Evolutionary conservation across 768 basidiomycete species (phyloP).

Genomic region (Termitomyces sp.): DNA sequence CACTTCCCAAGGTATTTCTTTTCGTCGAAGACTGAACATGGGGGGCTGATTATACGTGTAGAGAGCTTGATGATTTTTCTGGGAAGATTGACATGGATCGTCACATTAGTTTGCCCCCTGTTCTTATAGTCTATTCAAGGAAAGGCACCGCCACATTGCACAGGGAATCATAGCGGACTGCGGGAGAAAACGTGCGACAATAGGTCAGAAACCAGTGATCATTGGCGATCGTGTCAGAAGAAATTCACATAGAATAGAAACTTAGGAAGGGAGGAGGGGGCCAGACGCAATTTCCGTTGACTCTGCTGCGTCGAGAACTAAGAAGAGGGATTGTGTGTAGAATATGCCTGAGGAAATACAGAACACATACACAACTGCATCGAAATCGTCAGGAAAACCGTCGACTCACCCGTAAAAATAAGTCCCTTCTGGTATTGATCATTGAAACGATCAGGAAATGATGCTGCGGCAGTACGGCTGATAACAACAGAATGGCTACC

Average conservation of each 20-base stretch:
- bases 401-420: no score
- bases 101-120: constrained; percentile 2
- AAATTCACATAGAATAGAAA: neutral
- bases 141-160: constrained; percentile 10
- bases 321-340: neutral
- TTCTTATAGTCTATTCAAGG: constrained; percentile 8
- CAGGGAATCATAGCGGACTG: constrained; percentile 9
- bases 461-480: neutral
- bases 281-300: neutral
- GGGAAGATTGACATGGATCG: constrained; percentile 6
- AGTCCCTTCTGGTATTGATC: no score
- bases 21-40: constrained; percentile 46
- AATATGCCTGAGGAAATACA: neutral
- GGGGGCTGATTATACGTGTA: constrained; percentile 1
- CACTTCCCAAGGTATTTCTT: constrained; percentile 72
- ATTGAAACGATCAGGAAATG: neutral
- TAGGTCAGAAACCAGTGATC: neutral
- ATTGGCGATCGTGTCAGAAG: neutral
- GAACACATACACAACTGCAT: neutral
- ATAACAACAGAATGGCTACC: neutral
- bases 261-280: neutral
- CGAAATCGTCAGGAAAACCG: neutral
- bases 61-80: neutral
- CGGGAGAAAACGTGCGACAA: constrained; percentile 7
- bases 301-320: constrained; percentile 7